phyloP scores from a whole-genome alignment of 2,329 filamentous ascomycete species.

The Nigrograna mackinnonii region DNA sequence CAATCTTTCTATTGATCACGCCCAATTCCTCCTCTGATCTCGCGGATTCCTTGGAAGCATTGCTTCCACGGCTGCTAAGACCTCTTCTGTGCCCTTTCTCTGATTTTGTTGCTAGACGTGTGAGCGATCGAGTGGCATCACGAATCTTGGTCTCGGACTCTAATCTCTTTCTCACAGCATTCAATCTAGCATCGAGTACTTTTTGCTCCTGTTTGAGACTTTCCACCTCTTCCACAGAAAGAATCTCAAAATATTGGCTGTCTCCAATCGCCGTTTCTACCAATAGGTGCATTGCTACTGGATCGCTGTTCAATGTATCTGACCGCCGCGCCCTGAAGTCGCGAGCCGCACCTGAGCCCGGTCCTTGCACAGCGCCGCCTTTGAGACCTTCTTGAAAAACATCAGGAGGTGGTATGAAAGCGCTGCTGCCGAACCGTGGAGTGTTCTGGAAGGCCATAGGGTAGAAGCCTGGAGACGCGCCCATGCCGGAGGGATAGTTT shows the following conservation, averaged over 20 bases:
- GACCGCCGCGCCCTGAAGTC: slow-evolving; percentile 31
- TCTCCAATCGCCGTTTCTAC: slow-evolving; percentile 93
- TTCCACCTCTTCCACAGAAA: slow-evolving; percentile 92
- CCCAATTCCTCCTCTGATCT: slow-evolving; percentile 75
- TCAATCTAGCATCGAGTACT: slow-evolving; percentile 73
- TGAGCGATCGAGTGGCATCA: slow-evolving; percentile 87
- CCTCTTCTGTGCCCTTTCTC: slow-evolving; percentile 51
- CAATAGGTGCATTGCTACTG: slow-evolving; percentile 83
- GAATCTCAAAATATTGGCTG: slow-evolving; percentile 80
- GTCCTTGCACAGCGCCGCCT: slow-evolving; percentile 28
- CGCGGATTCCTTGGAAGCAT: slow-evolving; percentile 44
- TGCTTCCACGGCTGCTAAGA: slow-evolving; percentile 53
- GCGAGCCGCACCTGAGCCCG: slow-evolving; percentile 30
- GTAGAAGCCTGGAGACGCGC: slow-evolving; percentile 37
- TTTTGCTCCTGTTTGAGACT: slow-evolving; percentile 85
- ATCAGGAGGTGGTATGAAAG: slow-evolving; percentile 42
- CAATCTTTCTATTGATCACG: slow-evolving; percentile 77
- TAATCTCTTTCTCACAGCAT: slow-evolving; percentile 80
- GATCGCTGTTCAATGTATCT: slow-evolving; percentile 50
- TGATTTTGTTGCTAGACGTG: slow-evolving; percentile 73
- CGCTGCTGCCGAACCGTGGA: slow-evolving; percentile 38
- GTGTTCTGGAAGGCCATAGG: slow-evolving; percentile 41
- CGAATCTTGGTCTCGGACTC: slow-evolving; percentile 91
- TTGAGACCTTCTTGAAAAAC: slow-evolving; percentile 37
- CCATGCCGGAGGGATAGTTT: slow-evolving; percentile 39